Conservation (phyloP, 169 alveolate species). For the Plasmodium coatneyi region DNA sequence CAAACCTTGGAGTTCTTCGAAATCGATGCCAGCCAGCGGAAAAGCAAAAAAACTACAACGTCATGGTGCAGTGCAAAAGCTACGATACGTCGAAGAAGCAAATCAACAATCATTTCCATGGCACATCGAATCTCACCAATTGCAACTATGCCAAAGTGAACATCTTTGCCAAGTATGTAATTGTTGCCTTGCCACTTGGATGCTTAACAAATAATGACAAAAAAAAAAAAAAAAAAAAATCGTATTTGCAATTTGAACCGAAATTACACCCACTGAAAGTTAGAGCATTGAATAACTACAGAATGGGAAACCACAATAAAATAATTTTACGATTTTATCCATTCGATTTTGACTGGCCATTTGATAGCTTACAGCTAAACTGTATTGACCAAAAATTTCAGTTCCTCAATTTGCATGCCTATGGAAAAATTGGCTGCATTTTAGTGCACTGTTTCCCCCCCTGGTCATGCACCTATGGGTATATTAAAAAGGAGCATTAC, state of each 20-base stretch:
- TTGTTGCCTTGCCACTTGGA: constrained; percentile 72
- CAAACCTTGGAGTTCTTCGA: background rate
- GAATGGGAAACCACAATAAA: constrained; percentile 87
- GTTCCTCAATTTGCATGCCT: constrained; percentile 81
- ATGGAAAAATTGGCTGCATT: constrained; percentile 83
- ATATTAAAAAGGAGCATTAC: constrained; percentile 66
- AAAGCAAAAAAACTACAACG: background rate
- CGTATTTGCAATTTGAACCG: constrained; percentile 75
- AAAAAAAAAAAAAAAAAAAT: constrained; percentile 7
- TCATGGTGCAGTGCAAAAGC: constrained; percentile 39
- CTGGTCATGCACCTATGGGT: constrained; percentile 77
- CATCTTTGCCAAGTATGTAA: constrained; percentile 62
- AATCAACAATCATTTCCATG: constrained; percentile 46
- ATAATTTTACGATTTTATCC: constrained; percentile 80
- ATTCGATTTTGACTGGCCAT: constrained; percentile 80
- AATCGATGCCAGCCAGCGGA: background rate
- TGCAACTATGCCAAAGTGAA: constrained; percentile 29
- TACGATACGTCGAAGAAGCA: constrained; percentile 35
- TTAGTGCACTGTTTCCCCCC: constrained; percentile 87
- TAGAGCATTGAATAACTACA: constrained; percentile 76
- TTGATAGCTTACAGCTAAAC: constrained; percentile 79
- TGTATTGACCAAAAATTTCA: constrained; percentile 84
- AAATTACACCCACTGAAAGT: constrained; percentile 77
- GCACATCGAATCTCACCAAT: constrained; percentile 47
- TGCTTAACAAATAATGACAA: constrained; percentile 68